Evolutionary conservation across 306 rosid genomes (phyloP).

Genomic region (Hylodesmum podocarpum): DNA sequence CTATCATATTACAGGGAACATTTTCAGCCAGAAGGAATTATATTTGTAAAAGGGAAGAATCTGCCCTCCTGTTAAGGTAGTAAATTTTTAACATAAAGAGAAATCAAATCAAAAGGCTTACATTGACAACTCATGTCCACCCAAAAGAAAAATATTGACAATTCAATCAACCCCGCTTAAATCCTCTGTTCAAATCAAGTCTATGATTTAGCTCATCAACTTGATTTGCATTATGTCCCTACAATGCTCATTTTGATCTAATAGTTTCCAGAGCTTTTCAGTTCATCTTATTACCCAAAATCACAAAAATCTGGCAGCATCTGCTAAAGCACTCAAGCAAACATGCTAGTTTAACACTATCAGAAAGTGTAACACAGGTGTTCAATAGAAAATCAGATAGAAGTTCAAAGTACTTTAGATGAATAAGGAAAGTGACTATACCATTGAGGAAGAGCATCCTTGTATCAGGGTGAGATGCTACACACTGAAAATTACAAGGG

Average conservation of each 20-base stretch:
- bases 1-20: not conserved
- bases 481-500: slow-evolving; percentile 61
- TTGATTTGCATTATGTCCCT: not conserved
- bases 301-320: not conserved
- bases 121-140: not conserved
- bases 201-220: not conserved
- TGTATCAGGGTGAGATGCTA: slow-evolving; percentile 94
- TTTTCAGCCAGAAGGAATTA: not conserved
- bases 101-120: not conserved
- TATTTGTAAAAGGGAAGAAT: not conserved
- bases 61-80: not conserved
- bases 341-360: not conserved
- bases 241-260: slow-evolving; percentile 9
- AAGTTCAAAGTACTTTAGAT: slow-evolving; percentile 26
- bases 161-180: slow-evolving; percentile 1
- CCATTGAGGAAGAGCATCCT: slow-evolving; percentile 89
- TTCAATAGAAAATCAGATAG: not conserved
- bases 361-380: not conserved
- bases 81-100: not conserved
- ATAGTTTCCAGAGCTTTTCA: not conserved
- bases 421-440: slow-evolving; percentile 44
- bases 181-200: not conserved
- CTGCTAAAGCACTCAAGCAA: slow-evolving; percentile 4
- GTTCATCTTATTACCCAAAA: slow-evolving; percentile 3
- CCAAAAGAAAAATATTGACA: not conserved